phyloP scores from a whole-genome alignment of 345 rosid genomes.

The Alliaria petiolata region DNA sequence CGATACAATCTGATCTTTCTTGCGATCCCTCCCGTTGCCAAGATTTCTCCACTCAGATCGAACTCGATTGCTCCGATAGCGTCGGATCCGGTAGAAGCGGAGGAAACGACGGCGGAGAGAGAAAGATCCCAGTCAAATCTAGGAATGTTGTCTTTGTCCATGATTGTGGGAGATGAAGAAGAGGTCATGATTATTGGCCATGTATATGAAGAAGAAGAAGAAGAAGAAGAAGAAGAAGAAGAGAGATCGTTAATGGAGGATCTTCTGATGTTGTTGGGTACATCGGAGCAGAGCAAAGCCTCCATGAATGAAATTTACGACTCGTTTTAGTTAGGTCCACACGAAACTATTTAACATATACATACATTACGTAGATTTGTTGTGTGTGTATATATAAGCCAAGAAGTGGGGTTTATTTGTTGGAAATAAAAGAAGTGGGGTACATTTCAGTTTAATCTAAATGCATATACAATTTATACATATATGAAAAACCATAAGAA shows the following conservation, averaged over 20 bases:
- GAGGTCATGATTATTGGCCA: slow-evolving; percentile 60
- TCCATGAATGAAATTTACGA: slow-evolving; percentile 31
- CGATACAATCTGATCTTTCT: slow-evolving; percentile 68
- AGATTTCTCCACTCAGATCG: slow-evolving; percentile 48
- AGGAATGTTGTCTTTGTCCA: slow-evolving; percentile 20
- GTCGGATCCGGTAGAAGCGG: slow-evolving; percentile 44
- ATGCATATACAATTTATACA: not conserved
- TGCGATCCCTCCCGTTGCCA: slow-evolving; percentile 89
- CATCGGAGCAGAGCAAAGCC: slow-evolving; percentile 42
- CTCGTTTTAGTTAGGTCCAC: slow-evolving; percentile 28
- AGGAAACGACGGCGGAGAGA: slow-evolving; percentile 47
- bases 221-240: too few relatives aligned
- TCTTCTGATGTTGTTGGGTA: slow-evolving; percentile 32
- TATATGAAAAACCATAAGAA: not conserved
- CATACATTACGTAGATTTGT: not conserved
- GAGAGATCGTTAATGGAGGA: slow-evolving; percentile 15
- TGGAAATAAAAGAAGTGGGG: too few relatives aligned
- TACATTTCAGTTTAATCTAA: not conserved
- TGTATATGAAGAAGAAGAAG: slow-evolving; percentile 37
- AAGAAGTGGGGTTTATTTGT: not conserved
- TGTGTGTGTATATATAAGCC: slow-evolving; percentile 22
- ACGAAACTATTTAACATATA: slow-evolving; percentile 4
- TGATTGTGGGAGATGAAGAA: slow-evolving; percentile 21
- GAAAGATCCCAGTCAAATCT: slow-evolving; percentile 69
- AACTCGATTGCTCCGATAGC: slow-evolving; percentile 70